Conservation (phyloP, 257 asterid genomes). For the Solanum virginianum region DNA sequence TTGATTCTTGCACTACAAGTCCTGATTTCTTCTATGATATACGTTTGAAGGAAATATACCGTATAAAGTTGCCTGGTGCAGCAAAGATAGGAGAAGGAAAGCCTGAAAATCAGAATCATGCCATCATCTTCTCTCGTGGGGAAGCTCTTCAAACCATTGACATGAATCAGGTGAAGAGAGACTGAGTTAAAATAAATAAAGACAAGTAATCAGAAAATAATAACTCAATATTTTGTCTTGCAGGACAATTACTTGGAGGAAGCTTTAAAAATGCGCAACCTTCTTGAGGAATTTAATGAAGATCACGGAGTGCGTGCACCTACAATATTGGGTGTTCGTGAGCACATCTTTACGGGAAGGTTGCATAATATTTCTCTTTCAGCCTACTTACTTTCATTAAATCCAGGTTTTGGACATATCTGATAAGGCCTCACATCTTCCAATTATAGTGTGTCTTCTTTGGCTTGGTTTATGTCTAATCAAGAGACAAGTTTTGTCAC, state of each 20-base stretch:
- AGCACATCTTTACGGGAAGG: slow-evolving; percentile 98
- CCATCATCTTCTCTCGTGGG: slow-evolving; percentile 83
- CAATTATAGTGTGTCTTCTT: slow-evolving; percentile 82
- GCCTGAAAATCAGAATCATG: slow-evolving; percentile 99
- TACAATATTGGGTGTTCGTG: slow-evolving; percentile 91
- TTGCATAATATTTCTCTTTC: slow-evolving; percentile 8
- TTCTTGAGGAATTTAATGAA: slow-evolving; percentile 90
- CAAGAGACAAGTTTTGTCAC: slow-evolving; percentile 99
- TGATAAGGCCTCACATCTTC: slow-evolving; percentile 9
- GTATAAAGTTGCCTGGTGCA: slow-evolving; percentile 89
- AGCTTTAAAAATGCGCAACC: slow-evolving; percentile 96
- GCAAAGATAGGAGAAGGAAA: slow-evolving; percentile 98
- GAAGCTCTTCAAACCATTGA: slow-evolving; percentile 99
- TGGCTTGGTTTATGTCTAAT: slow-evolving; percentile 99
- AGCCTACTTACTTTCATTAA: background rate
- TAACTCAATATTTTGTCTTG: slow-evolving; percentile 6
- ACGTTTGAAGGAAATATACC: slow-evolving; percentile 77
- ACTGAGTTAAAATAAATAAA: slow-evolving; percentile 3
- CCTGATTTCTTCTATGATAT: slow-evolving; percentile 15
- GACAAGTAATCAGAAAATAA: background rate
- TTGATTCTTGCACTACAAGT: background rate
- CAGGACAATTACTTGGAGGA: slow-evolving; percentile 96
- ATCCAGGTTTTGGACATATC: background rate
- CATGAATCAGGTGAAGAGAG: slow-evolving; percentile 82
- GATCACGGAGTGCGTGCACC: slow-evolving; percentile 98